These are phyloP conservation scores for Podospora conica DNA, from an alignment of 495 filamentous ascomycete genomes.

Conservation along the genomic window DNA sequence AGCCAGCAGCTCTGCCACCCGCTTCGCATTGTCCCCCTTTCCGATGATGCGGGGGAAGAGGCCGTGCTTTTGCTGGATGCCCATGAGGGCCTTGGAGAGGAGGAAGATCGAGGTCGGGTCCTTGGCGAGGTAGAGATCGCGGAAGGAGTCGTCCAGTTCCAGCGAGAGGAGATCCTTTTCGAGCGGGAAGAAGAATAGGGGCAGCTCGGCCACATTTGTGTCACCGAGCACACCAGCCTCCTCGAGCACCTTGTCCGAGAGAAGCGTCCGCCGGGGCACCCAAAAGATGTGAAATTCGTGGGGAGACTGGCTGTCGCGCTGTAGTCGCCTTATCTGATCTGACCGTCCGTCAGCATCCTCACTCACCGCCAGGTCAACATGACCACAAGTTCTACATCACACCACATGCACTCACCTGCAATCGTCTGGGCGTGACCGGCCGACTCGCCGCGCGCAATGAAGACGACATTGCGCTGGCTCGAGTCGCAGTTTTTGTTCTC, in stretches of 20 bases:
- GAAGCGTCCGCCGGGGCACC: slow-evolving; percentile 83
- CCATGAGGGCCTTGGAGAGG: slow-evolving; percentile 90
- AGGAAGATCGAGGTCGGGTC: slow-evolving; percentile 86
- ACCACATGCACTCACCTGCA: slow-evolving; percentile 61
- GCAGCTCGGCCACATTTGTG: slow-evolving; percentile 77
- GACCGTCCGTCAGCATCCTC: slow-evolving; percentile 29
- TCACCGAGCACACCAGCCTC: slow-evolving; percentile 91
- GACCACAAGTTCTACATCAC: slow-evolving; percentile 5
- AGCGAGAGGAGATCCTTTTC: slow-evolving; percentile 88
- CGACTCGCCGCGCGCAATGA: slow-evolving; percentile 84
- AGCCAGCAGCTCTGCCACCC: slow-evolving; percentile 79
- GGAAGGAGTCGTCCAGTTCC: slow-evolving; percentile 80
- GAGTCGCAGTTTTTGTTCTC: slow-evolving; percentile 90
- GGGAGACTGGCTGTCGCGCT: slow-evolving; percentile 73
- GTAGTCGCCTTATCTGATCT: slow-evolving; percentile 90
- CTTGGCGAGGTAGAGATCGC: slow-evolving; percentile 82
- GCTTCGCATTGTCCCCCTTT: slow-evolving; percentile 89
- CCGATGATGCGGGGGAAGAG: slow-evolving; percentile 93
- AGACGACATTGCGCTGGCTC: slow-evolving; percentile 91
- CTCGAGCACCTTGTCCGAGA: slow-evolving; percentile 88
- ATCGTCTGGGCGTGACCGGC: slow-evolving; percentile 72
- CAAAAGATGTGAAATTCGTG: slow-evolving; percentile 96
- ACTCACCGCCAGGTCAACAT: not conserved
- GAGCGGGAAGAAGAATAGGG: slow-evolving; percentile 82
- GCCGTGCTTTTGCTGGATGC: slow-evolving; percentile 82